Percentiles rank a stretch among this genome's conserved stretches.
Conservation (phyloP, 129 eudicot species). For the Flaveria robusta region DNA sequence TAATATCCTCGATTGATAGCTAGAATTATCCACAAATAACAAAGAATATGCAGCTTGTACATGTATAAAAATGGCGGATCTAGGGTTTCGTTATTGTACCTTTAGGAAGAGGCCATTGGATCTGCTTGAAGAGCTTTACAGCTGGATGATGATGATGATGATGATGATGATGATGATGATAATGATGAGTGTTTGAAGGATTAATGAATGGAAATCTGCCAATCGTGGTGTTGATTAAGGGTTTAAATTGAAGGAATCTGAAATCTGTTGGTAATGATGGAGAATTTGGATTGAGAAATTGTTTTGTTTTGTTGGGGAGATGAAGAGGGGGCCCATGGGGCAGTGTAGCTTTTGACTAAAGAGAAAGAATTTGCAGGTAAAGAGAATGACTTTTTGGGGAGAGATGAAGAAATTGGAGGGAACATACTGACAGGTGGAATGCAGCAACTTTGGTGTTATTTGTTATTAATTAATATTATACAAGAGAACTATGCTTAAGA, state of each 20-base stretch:
- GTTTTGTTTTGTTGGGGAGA: slow-evolving; percentile 20
- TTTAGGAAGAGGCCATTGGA: slow-evolving; percentile 12
- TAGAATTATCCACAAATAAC: neutral
- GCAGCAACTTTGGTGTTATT: slow-evolving; percentile 7
- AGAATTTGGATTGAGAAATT: slow-evolving; percentile 30
- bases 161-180: neutral
- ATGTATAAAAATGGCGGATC: slow-evolving; percentile 9
- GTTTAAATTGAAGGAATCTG: slow-evolving; percentile 12
- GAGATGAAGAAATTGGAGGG: slow-evolving; percentile 52
- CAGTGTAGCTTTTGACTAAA: slow-evolving; percentile 71
- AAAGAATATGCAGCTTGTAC: neutral
- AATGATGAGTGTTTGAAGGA: neutral
- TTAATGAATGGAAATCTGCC: neutral
- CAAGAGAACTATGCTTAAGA: too few species aligned
- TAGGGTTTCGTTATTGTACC: slow-evolving; percentile 15
- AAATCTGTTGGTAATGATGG: slow-evolving; percentile 17
- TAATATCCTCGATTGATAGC: neutral
- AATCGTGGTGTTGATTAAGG: slow-evolving; percentile 16
- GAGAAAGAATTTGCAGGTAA: slow-evolving; percentile 62
- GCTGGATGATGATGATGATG: neutral
- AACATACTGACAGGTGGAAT: slow-evolving; percentile 41
- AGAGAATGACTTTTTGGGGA: slow-evolving; percentile 47
- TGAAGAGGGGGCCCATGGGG: slow-evolving; percentile 47
- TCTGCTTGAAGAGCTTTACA: neutral
- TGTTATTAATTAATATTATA: too few species aligned